Base-by-base conservation (phyloP, 352 stramenopile genomes). In the Lagenidium giganteum region DNA sequence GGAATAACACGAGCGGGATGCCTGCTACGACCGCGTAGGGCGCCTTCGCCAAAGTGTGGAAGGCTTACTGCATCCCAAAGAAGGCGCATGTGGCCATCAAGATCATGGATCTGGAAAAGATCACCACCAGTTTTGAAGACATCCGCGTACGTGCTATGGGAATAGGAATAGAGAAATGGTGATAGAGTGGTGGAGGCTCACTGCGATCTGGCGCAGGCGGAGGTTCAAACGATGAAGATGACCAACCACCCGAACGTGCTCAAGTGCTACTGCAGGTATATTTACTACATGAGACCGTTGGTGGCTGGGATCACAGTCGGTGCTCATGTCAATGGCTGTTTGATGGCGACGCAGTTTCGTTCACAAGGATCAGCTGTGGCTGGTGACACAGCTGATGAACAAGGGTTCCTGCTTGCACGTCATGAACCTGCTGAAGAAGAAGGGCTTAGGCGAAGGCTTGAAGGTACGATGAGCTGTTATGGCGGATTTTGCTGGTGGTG, bases 101-200 rank as follows among this genome's bases (percentile, higher is more conserved):
- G 68, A 96, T 99, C 51, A 97, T 99, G 77, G 96, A 99, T 69
- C 75, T 99, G 24, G 96, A 99, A 67, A 97, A 98, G 67, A 97
- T 98, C 51, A 97, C 95, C 36, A 97, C 93, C 17, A 97, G 79
- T 67, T 95, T 95, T 63, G 82, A 93, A 61, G 83, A 95, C 52
- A 95, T 95, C 34, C 81, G 83, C 12, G 82, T 89, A 53, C 32
- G 69, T 66, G 5, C 13, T 21, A 13, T 7, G n/a, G n/a, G n/a
- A n/a, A n/a, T n/a, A n/a, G n/a, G n/a, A n/a, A n/a, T n/a, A n/a
- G n/a, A n/a, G n/a, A n/a, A n/a, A n/a, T n/a, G n/a, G n/a, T n/a
- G n/a, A n/a, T n/a, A n/a, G 2, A 29, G 14, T 23, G n/a, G 33
- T 18, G 13, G 11, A 8, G 21, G 24, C 25, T 32, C 13, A 8